phyloP scores from a whole-genome alignment of 2,329 filamentous ascomycete species.

The Aureobasidium sp. region DNA sequence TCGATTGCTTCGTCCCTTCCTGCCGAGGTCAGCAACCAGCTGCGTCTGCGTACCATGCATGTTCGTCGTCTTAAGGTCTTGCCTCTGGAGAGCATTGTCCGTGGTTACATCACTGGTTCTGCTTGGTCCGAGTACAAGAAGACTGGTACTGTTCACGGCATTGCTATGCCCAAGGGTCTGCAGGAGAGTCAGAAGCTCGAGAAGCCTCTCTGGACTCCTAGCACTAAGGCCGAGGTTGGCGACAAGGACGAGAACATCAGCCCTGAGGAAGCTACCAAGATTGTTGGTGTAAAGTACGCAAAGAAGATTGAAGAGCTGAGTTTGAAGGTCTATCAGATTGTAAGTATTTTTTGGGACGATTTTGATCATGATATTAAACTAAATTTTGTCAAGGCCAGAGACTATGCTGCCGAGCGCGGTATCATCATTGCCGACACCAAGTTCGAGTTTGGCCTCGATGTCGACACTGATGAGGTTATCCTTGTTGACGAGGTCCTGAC shows the following conservation, averaged over 20 bases:
- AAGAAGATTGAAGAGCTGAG: conserved; percentile 58
- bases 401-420: conserved; percentile 57
- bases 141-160: conserved; percentile 72
- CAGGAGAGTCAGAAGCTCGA: conserved; percentile 63
- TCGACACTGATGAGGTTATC: conserved; percentile 58
- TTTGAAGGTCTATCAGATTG: conserved; percentile 55
- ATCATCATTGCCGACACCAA: conserved; percentile 75
- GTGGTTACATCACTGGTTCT: conserved; percentile 81
- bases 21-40: conserved; percentile 19
- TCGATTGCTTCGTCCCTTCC: conserved; percentile 48
- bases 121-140: conserved; percentile 74
- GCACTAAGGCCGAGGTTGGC: conserved; percentile 75
- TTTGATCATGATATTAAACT: not conserved
- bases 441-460: conserved; percentile 63
- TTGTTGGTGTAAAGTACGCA: conserved; percentile 61
- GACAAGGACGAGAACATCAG: conserved; percentile 81
- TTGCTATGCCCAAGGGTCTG: conserved; percentile 60
- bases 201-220: conserved; percentile 67
- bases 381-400: conserved; percentile 41
- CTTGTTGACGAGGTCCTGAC: conserved; percentile 81
- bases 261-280: conserved; percentile 53
- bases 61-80: conserved; percentile 68
- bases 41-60: conserved; percentile 65
- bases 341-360: conserved; percentile 23
- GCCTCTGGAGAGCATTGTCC: conserved; percentile 76